phyloP scores from a whole-genome alignment of 2,329 filamentous ascomycete genomes.

The Fusarium sp. region DNA sequence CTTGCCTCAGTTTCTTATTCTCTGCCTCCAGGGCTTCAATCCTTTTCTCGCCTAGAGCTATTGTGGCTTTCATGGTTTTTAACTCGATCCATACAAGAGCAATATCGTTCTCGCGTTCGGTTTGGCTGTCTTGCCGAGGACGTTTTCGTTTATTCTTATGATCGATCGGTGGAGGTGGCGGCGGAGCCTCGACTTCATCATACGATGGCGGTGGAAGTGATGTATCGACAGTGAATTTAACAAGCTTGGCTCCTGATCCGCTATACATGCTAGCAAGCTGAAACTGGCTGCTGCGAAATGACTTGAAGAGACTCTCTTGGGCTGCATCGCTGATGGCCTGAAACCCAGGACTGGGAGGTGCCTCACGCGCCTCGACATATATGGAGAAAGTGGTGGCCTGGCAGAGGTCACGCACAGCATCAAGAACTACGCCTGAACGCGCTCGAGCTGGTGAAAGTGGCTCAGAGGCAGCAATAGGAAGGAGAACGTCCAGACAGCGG shows the following conservation, averaged over 20 bases:
- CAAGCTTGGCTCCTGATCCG: conserved; percentile 22
- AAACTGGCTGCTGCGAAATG: neutral
- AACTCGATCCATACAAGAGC: neutral
- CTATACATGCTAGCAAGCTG: conserved; percentile 32
- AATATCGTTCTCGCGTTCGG: neutral
- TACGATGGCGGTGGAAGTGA: conserved; percentile 7
- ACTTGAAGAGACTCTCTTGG: conserved; percentile 5
- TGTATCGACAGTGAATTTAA: neutral
- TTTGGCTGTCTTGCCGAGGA: conserved; percentile 3
- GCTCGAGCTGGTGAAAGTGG: conserved; percentile 14
- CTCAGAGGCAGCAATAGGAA: conserved; percentile 8
- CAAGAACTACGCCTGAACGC: conserved; percentile 21
- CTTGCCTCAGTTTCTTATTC: neutral
- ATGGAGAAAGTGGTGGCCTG: conserved; percentile 15
- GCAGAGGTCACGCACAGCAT: conserved; percentile 23
- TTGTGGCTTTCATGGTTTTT: neutral
- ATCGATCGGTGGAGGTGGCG: conserved; percentile 14
- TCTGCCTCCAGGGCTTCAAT: neutral
- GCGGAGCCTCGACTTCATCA: neutral
- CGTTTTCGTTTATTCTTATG: conserved; percentile 11
- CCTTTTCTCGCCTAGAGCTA: neutral
- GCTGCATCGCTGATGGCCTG: conserved; percentile 17
- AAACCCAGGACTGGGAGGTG: neutral
- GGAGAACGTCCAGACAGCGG: conserved; percentile 4
- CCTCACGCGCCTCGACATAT: conserved; percentile 16